phyloP scores from a whole-genome alignment of 305 asterid species.

The Stenogyne calaminthoides region DNA sequence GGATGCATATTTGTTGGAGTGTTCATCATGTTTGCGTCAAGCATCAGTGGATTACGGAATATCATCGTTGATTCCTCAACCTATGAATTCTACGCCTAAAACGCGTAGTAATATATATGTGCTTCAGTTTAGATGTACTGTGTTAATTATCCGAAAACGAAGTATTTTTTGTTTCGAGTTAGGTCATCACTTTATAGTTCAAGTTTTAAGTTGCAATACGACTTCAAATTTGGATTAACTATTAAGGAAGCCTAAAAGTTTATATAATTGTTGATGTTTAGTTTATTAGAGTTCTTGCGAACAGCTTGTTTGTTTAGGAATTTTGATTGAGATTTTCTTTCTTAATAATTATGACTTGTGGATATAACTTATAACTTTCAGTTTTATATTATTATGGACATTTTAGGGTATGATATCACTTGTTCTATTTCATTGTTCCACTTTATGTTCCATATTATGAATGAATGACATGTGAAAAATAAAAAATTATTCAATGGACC shows the following conservation, averaged over 20 bases:
- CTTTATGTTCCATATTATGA: no score
- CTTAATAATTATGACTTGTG: no score
- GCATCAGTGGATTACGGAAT: slow-evolving; percentile 78
- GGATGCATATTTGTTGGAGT: slow-evolving; percentile 68
- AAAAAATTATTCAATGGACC: no score
- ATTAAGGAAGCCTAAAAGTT: not conserved
- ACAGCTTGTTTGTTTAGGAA: no score
- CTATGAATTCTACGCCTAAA: slow-evolving; percentile 69
- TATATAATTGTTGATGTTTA: not conserved
- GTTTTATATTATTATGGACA: no score
- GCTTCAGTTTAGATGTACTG: not conserved
- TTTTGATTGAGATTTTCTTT: no score
- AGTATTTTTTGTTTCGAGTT: not conserved
- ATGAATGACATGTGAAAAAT: no score
- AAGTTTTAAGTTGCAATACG: not conserved
- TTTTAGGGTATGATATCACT: no score
- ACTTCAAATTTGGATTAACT: not conserved
- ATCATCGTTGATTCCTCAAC: slow-evolving; percentile 69
- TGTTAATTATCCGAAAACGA: no score
- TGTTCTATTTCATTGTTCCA: no score
- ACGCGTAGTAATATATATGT: not conserved
- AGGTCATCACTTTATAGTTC: not conserved
- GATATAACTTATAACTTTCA: no score
- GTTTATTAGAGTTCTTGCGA: no score
- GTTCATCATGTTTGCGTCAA: slow-evolving; percentile 85